A percentile compares a stretch with the other conserved stretches of the same genome.
These are phyloP conservation scores for Multifurca ochricompacta DNA, from an alignment of 768 basidiomycete genomes.

Conservation along the genomic window DNA sequence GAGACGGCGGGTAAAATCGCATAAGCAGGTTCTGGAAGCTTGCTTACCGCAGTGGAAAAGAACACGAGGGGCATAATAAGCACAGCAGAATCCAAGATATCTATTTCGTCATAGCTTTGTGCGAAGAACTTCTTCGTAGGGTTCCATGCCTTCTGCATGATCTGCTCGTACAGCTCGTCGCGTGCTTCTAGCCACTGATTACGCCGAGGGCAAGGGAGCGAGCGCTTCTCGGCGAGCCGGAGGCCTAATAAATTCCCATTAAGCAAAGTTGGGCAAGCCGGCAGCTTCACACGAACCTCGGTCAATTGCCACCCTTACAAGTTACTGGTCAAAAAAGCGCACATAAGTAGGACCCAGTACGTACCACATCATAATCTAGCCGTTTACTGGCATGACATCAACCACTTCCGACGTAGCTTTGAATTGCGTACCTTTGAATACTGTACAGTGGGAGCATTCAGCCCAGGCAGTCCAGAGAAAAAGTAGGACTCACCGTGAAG, in stretches of 20 bases:
- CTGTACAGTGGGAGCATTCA: constrained; percentile 27
- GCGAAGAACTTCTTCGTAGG: constrained; percentile 58
- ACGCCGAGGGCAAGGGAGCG: constrained; percentile 75
- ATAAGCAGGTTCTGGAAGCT: background rate
- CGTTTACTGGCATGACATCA: background rate
- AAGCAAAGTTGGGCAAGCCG: background rate
- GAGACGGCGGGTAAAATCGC: background rate
- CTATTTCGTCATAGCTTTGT: constrained; percentile 84
- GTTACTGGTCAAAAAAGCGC: background rate
- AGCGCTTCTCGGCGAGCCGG: constrained; percentile 90
- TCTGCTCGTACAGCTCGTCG: constrained; percentile 86
- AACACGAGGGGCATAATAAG: constrained; percentile 91
- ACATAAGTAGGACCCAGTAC: constrained; percentile 19
- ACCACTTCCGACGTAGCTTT: background rate
- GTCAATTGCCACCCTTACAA: constrained; percentile 83
- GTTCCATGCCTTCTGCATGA: constrained; percentile 88
- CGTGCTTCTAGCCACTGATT: constrained; percentile 65
- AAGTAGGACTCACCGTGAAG: constrained; percentile 55
- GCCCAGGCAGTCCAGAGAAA: background rate
- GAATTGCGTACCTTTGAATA: constrained; percentile 63
- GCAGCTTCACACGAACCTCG: constrained; percentile 43
- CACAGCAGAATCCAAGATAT: constrained; percentile 79
- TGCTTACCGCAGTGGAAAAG: constrained; percentile 72
- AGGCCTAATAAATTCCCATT: constrained; percentile 39
- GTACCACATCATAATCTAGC: constrained; percentile 84